phyloP scores from a whole-genome alignment of 1,284 basidiomycete species.

The Puccinia novopanici region DNA sequence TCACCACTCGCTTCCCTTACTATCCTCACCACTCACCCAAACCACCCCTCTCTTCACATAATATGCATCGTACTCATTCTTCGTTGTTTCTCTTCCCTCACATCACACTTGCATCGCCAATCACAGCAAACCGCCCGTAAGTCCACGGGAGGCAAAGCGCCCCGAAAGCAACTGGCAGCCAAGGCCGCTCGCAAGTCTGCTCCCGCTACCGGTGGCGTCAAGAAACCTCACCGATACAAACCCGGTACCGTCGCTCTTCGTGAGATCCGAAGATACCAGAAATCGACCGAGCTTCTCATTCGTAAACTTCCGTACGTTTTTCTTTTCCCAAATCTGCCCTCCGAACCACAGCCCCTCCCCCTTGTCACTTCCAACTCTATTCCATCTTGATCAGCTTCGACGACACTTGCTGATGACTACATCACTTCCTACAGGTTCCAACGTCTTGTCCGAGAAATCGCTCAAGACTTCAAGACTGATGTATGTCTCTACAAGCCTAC shows the following conservation, averaged over 20 bases:
- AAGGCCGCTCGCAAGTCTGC: conserved; percentile 70
- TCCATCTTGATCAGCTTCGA: neutral
- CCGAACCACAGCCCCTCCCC: neutral
- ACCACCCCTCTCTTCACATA: neutral
- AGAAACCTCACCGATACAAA: conserved; percentile 82
- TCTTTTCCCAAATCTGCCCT: too few species aligned
- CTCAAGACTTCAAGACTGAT: conserved; percentile 78
- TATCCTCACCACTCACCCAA: neutral
- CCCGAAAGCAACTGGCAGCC: conserved; percentile 85
- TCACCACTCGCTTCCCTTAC: neutral
- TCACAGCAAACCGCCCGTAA: conserved; percentile 78
- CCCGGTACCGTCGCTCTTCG: conserved; percentile 95
- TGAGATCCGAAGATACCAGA: conserved; percentile 96
- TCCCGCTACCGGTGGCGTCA: conserved; percentile 70
- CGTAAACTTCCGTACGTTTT: conserved; percentile 70
- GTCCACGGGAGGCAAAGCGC: conserved; percentile 78
- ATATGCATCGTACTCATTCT: neutral
- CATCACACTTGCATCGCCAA: neutral
- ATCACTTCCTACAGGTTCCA: conserved; percentile 66
- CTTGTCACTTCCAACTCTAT: neutral
- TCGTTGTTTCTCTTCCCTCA: neutral
- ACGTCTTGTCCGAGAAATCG: conserved; percentile 77
- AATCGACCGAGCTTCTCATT: too few species aligned
- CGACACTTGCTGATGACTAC: neutral
- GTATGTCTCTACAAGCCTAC: conserved; percentile 57